Evolutionary conservation across 768 basidiomycete species (phyloP).

Genomic region (Gymnopilus dilepis): DNA sequence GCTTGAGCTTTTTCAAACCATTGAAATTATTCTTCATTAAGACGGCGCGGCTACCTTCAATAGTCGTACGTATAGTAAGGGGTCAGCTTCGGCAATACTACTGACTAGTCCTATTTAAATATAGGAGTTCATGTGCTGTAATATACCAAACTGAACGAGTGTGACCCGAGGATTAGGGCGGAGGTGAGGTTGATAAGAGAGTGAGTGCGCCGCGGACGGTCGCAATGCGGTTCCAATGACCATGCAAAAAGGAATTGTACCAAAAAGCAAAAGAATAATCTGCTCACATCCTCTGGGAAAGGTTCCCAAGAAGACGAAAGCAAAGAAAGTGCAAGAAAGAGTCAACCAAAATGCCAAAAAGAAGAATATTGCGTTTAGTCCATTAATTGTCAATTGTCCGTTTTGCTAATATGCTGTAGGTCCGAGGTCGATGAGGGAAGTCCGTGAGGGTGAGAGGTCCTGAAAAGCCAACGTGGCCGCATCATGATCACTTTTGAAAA

Average conservation of each 20-base stretch:
- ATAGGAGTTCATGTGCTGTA: background rate
- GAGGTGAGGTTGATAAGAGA: background rate
- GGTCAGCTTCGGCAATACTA: constrained; percentile 5
- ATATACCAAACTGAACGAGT: constrained; percentile 5
- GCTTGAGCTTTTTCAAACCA: too few relatives aligned
- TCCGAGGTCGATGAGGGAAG: background rate
- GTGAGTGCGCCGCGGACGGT: background rate
- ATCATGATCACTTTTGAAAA: background rate
- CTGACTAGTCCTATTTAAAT: background rate
- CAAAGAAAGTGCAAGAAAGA: background rate
- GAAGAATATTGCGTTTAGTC: background rate
- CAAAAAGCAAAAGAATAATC: background rate
- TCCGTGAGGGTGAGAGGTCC: constrained; percentile 1
- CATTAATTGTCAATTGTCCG: constrained; percentile 1
- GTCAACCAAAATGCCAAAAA: constrained; percentile 1
- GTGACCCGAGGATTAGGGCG: background rate
- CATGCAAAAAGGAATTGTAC: background rate
- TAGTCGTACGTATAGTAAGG: background rate
- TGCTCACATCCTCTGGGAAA: background rate
- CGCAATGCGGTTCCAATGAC: background rate
- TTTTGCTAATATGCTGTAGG: background rate
- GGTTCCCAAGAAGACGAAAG: background rate
- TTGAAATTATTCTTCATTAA: too few relatives aligned
- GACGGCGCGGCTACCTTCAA: too few relatives aligned
- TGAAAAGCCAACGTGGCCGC: background rate